Conservation (phyloP, 768 basidiomycete species). For the Amanita fuliginea region DNA sequence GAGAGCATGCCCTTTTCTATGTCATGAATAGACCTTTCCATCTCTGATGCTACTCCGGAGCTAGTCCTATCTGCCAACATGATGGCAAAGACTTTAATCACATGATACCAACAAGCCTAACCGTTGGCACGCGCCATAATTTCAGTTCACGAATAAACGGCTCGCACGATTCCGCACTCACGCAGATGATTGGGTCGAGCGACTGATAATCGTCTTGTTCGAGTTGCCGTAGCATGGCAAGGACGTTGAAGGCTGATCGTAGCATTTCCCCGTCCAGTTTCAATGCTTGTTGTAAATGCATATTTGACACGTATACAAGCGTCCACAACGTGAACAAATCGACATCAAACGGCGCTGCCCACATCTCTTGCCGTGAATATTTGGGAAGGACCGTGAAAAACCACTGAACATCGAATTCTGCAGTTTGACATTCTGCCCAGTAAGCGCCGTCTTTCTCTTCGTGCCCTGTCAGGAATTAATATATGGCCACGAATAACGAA, state of each 20-base stretch:
- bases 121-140: background rate
- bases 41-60: conserved; percentile 1
- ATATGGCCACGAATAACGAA: background rate
- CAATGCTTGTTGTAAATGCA: conserved; percentile 30
- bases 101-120: conserved; percentile 19
- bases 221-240: conserved; percentile 34
- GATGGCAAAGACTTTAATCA: conserved; percentile 12
- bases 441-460: conserved; percentile 18
- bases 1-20: conserved; percentile 1
- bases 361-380: conserved; percentile 22
- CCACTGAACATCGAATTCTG: conserved; percentile 34
- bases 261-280: background rate
- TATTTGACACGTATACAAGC: conserved; percentile 35
- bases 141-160: background rate
- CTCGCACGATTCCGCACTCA: conserved; percentile 18
- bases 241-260: conserved; percentile 12
- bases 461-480: conserved; percentile 5
- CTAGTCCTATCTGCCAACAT: conserved; percentile 11
- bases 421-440: conserved; percentile 30
- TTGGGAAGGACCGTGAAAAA: conserved; percentile 29
- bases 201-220: conserved; percentile 38
- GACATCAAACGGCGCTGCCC: conserved; percentile 24
- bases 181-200: conserved; percentile 43
- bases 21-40: background rate
- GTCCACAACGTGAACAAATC: conserved; percentile 38